Evolutionary conservation across 1,139 yeast species (phyloP).

Genomic region (Nakaseomyces nivariensis): DNA sequence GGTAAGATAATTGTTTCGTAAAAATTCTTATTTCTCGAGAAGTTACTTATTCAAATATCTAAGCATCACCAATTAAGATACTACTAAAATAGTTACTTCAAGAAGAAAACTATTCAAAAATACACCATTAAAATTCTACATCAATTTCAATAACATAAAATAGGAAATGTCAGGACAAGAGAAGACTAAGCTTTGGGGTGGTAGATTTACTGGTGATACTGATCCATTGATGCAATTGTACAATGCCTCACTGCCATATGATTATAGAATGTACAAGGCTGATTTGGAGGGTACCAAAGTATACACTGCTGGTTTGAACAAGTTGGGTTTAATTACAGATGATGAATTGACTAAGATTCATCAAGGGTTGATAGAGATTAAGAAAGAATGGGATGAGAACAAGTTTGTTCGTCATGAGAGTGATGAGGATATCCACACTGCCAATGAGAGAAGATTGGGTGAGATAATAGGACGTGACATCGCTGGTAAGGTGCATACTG

Average conservation of each 20-base stretch:
- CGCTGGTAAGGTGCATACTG: conserved; percentile 97
- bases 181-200: conserved; percentile 79
- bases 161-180: conserved; percentile 7
- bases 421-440: conserved; percentile 97
- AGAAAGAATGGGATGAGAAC: conserved; percentile 71
- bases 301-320: conserved; percentile 77
- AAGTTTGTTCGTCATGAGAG: conserved; percentile 76
- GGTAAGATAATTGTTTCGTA: too few species aligned
- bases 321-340: conserved; percentile 60
- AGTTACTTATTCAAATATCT: too few species aligned
- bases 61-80: too few species aligned
- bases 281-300: conserved; percentile 91
- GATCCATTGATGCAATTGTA: conserved; percentile 96
- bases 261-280: conserved; percentile 86
- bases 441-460: conserved; percentile 94
- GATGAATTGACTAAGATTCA: conserved; percentile 75
- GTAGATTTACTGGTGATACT: conserved; percentile 93
- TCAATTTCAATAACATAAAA: too few species aligned
- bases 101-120: too few species aligned
- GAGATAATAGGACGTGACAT: conserved; percentile 88
- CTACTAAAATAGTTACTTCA: too few species aligned
- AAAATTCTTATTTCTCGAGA: too few species aligned
- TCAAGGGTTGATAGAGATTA: conserved; percentile 60
- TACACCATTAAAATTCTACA: too few species aligned
- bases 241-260: conserved; percentile 94